Evolutionary conservation across 1,139 yeast species (phyloP), one percentile per base, ranked within the genome.

Genomic region (Lodderomyces jiufengensis): DNA sequence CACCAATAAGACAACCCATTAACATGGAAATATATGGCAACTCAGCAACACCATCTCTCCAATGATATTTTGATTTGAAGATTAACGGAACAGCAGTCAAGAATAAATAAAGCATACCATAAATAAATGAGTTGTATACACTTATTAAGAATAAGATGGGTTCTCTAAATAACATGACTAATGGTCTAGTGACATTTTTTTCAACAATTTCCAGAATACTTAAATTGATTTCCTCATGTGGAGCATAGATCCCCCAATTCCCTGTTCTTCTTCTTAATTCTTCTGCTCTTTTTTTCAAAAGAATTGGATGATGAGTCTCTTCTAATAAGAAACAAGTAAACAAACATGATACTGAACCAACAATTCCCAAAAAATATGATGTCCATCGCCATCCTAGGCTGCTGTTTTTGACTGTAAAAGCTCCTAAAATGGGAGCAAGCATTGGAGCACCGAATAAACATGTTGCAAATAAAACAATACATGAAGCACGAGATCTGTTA

Each of bases 161-260:
- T 57, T 86, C 95, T 7, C 73, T 65, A 43, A 76, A 57, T 44
- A 86, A 65, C 86, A 86, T 80, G 16, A 55, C 55, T 13, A 85
- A 36, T 4, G 95, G 95, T 61, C 95, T 74, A 4, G 81, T 53
- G 31, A 86, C 57, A 49, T 82, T 84, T 51, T 81, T 83, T 48
- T 81, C 78, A 21, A 70, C 74, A 44, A 87, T 78, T 49, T 82
- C 90, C 50, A 69, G 70, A 31, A 85, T 39, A 24, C 79, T 68
- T 33, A 85, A 63, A 37, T 72, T 70, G 38, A 80, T 73, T 48
- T 80, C 84, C 54, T 86, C 95, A 52, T 83, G 92, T 4, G 94
- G 81, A 16, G 95, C 95, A 51, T 77, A 79, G 37, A 86, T 82
- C 27, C 87, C 87, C 95, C 95, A 84, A 55, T 74, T 78, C 1